Conservation (phyloP, 495 filamentous ascomycete genomes). For the Sporormia fimetaria region DNA sequence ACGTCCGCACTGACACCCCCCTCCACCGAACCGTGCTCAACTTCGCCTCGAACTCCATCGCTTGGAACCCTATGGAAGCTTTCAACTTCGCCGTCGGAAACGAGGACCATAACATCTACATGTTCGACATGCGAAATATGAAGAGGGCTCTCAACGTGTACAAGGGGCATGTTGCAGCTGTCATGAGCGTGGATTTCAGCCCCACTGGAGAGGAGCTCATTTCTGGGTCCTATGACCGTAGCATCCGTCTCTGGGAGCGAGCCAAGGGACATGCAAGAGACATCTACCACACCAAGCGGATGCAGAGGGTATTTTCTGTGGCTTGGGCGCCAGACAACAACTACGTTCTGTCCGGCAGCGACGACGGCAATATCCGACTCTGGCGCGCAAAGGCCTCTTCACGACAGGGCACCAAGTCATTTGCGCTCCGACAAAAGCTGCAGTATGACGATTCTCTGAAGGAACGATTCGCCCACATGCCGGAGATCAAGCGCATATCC, state of each 20-base stretch:
- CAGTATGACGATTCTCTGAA: conserved; percentile 83
- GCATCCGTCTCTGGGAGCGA: conserved; percentile 68
- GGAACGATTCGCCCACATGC: conserved; percentile 86
- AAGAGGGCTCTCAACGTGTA: conserved; percentile 78
- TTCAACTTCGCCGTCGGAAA: conserved; percentile 81
- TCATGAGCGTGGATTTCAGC: conserved; percentile 93
- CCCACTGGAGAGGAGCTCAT: conserved; percentile 93
- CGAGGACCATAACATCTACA: conserved; percentile 68
- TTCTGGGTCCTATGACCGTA: conserved; percentile 76
- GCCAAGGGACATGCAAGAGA: conserved; percentile 75
- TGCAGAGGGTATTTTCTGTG: conserved; percentile 88
- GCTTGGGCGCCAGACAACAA: conserved; percentile 79
- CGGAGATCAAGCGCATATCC: conserved; percentile 82
- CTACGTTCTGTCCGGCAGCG: conserved; percentile 74
- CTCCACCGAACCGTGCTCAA: conserved; percentile 67
- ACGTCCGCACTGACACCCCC: conserved; percentile 77
- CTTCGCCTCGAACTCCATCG: conserved; percentile 71
- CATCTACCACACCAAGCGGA: conserved; percentile 93
- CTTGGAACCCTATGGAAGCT: conserved; percentile 94
- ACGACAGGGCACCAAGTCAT: conserved; percentile 72
- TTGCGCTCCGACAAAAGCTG: conserved; percentile 69
- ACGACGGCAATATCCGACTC: conserved; percentile 87
- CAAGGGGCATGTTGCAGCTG: conserved; percentile 89
- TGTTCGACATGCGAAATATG: conserved; percentile 83
- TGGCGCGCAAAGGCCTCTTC: conserved; percentile 86